Evolutionary conservation across 2,329 filamentous ascomycete species (phyloP).

Genomic region (Canariomyces notabilis): DNA sequence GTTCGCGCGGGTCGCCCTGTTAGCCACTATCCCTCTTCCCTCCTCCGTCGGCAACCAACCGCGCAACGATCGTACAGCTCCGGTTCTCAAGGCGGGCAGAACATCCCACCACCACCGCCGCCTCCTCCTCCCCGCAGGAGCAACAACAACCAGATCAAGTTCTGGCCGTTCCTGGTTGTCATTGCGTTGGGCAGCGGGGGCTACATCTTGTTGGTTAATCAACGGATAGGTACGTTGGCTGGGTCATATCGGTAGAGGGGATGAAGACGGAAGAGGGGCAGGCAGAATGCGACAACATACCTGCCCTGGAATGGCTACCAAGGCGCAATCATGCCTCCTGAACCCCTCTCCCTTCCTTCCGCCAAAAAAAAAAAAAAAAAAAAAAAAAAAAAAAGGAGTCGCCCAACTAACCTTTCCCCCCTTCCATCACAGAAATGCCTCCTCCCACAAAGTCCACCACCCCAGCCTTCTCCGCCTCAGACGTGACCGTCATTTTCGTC

Average conservation of each 20-base stretch:
- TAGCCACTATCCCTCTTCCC: slow-evolving; percentile 2
- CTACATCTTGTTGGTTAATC: slow-evolving; percentile 47
- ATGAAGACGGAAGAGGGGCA: too few relatives aligned
- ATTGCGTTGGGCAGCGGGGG: slow-evolving; percentile 44
- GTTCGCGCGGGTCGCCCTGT: slow-evolving; percentile 2
- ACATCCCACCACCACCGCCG: slow-evolving; percentile 16
- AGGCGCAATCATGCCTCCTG: too few relatives aligned
- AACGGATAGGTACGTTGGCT: slow-evolving; percentile 41
- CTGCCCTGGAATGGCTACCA: too few relatives aligned
- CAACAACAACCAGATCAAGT: slow-evolving; percentile 39
- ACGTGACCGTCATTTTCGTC: slow-evolving; percentile 92
- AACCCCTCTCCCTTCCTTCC: neutral
- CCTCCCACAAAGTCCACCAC: slow-evolving; percentile 42
- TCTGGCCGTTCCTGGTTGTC: slow-evolving; percentile 53
- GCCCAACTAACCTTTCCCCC: slow-evolving; percentile 11
- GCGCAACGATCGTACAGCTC: slow-evolving; percentile 26
- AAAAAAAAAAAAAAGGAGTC: too few relatives aligned
- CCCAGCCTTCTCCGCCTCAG: slow-evolving; percentile 67
- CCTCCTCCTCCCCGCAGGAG: slow-evolving; percentile 7
- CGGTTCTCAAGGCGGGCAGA: slow-evolving; percentile 8
- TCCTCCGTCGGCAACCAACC: slow-evolving; percentile 12
- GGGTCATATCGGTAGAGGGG: neutral
- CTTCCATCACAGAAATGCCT: slow-evolving; percentile 21
- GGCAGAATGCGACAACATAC: too few relatives aligned
- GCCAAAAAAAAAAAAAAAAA: too few relatives aligned